These are phyloP conservation scores for Mucor irregularis DNA, from an alignment of 371 early-diverging fungal genomes.

Conservation along the genomic window DNA sequence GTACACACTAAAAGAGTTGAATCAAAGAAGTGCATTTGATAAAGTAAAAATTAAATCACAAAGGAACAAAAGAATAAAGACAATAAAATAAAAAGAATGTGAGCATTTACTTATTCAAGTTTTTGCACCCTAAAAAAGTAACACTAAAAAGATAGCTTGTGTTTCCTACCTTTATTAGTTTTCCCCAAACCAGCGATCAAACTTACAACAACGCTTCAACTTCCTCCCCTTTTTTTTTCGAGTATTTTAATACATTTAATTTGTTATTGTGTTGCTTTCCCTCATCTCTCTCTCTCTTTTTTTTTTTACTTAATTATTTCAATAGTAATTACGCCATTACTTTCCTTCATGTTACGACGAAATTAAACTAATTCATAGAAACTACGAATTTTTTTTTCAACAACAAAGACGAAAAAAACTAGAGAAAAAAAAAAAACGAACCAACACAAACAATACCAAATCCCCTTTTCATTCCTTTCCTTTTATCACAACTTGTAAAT, in stretches of 20 bases:
- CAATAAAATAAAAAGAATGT: not conserved
- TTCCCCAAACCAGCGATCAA: not conserved
- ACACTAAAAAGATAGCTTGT: conserved; percentile 1
- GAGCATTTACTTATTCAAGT: not conserved
- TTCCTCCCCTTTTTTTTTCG: not conserved
- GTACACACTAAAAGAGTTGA: no score
- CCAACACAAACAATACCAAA: no score
- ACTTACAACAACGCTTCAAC: not conserved
- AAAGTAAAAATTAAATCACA: not conserved
- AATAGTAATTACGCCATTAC: conserved; percentile 1
- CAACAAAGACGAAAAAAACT: not conserved
- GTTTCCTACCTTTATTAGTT: not conserved
- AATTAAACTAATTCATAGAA: not conserved
- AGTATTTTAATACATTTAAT: not conserved
- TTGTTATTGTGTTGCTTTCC: not conserved
- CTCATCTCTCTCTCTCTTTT: not conserved
- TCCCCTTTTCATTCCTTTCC: conserved; percentile 16
- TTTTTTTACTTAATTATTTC: not conserved
- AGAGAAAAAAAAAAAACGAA: no score
- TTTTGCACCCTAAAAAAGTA: not conserved
- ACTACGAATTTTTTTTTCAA: conserved; percentile 1
- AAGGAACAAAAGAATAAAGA: not conserved
- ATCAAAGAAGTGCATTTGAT: no score
- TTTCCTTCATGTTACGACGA: conserved; percentile 7
- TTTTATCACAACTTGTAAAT: not conserved